Conservation (phyloP, 768 basidiomycete genomes). For the Leccinum imitatum region DNA sequence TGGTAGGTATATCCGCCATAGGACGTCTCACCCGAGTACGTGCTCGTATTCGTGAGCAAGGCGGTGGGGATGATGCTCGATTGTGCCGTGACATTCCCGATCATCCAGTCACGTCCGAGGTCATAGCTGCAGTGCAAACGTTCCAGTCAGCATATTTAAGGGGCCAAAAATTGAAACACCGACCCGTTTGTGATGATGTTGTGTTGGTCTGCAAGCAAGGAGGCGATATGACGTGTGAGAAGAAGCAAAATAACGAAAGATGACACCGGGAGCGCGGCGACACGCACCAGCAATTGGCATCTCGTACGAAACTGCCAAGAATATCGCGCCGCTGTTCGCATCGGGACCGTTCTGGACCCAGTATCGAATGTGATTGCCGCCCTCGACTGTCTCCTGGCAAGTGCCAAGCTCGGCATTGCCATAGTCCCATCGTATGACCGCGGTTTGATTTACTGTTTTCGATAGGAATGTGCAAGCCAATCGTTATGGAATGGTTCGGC, state of each 20-base stretch:
- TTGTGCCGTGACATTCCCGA: slow-evolving; percentile 74
- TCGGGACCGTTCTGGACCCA: slow-evolving; percentile 75
- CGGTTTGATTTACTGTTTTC: slow-evolving; percentile 72
- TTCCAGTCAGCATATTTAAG: not conserved
- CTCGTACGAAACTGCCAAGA: slow-evolving; percentile 77
- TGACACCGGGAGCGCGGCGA: slow-evolving; percentile 6
- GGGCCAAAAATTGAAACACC: slow-evolving; percentile 3
- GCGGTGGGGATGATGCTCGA: slow-evolving; percentile 27
- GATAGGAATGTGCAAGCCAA: slow-evolving; percentile 1
- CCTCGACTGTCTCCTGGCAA: slow-evolving; percentile 81
- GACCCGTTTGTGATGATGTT: slow-evolving; percentile 75
- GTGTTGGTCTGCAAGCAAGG: slow-evolving; percentile 46
- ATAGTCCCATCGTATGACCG: slow-evolving; percentile 85
- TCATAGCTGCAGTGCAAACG: slow-evolving; percentile 52
- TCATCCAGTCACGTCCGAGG: slow-evolving; percentile 80
- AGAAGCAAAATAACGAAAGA: not conserved
- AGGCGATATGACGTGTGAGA: not conserved
- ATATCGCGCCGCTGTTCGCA: slow-evolving; percentile 70
- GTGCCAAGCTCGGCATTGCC: slow-evolving; percentile 78
- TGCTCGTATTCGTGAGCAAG: slow-evolving; percentile 45
- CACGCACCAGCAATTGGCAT: slow-evolving; percentile 55
- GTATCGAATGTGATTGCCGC: slow-evolving; percentile 87
- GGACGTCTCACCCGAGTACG: slow-evolving; percentile 62
- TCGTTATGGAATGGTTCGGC: not conserved
- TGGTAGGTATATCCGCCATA: slow-evolving; percentile 71